Conservation (phyloP, 2,329 filamentous ascomycete genomes). For the Fusarium buxicola region DNA sequence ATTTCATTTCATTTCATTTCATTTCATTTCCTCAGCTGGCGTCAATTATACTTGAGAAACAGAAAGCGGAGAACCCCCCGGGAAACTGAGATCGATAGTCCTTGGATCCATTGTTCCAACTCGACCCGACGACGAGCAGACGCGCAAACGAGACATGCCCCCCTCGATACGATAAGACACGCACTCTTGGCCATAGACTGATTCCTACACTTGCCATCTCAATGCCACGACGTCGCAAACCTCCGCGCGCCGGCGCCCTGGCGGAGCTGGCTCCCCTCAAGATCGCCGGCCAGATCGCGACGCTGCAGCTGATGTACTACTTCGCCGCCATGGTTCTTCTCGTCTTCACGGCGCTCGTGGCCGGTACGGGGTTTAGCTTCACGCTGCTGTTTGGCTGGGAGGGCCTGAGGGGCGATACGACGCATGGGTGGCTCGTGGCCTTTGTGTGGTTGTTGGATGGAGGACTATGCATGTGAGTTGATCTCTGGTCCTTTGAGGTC, state of each 20-base stretch:
- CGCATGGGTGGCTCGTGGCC: constrained; percentile 69
- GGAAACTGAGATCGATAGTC: not conserved
- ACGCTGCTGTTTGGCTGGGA: constrained; percentile 70
- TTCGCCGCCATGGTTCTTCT: constrained; percentile 62
- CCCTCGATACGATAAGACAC: constrained; percentile 32
- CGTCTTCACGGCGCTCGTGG: constrained; percentile 69
- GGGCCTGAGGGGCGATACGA: constrained; percentile 69
- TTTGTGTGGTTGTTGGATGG: constrained; percentile 69
- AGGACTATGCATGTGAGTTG: constrained; percentile 62
- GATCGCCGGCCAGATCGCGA: constrained; percentile 69
- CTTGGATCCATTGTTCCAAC: not conserved
- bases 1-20: constrained; percentile 15
- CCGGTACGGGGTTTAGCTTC: constrained; percentile 65
- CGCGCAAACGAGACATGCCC: constrained; percentile 37
- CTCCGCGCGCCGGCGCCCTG: constrained; percentile 69
- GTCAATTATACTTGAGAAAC: not conserved
- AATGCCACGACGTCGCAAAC: constrained; percentile 68
- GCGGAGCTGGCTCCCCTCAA: constrained; percentile 70
- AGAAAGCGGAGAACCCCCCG: not conserved
- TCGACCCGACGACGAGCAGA: constrained; percentile 17
- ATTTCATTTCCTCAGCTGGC: constrained; percentile 5
- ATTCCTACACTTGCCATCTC: not conserved
- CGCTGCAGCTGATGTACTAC: constrained; percentile 69
- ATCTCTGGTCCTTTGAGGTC: not conserved
- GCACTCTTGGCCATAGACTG: not conserved